Conservation (phyloP, 306 rosid genomes). For the Gleditsia sinensis region DNA sequence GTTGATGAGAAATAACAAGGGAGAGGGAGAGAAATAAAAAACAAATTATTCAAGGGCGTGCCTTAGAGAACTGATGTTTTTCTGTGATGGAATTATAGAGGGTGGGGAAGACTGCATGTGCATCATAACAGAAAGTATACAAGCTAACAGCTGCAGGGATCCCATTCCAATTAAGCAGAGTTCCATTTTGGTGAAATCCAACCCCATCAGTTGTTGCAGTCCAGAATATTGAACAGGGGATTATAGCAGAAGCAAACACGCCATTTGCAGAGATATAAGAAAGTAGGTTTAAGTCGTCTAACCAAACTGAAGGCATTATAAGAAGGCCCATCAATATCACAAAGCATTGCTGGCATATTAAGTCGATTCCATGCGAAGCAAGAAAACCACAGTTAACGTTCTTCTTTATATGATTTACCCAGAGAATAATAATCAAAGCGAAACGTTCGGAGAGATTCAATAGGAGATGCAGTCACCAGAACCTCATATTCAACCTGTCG, state of each 20-base stretch:
- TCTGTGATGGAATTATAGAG: slow-evolving; percentile 74
- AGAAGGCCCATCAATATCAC: slow-evolving; percentile 57
- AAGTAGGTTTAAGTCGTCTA: slow-evolving; percentile 67
- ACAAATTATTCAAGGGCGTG: slow-evolving; percentile 35
- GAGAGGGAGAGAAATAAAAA: neutral
- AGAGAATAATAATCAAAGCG: too few species aligned
- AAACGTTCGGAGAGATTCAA: too few species aligned
- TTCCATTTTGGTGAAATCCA: slow-evolving; percentile 58
- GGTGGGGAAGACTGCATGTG: slow-evolving; percentile 88
- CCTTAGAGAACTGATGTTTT: slow-evolving; percentile 79
- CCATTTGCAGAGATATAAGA: slow-evolving; percentile 88
- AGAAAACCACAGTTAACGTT: too few species aligned
- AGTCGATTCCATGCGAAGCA: too few species aligned
- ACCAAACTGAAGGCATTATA: slow-evolving; percentile 78
- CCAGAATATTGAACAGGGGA: slow-evolving; percentile 64
- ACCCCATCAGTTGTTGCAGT: slow-evolving; percentile 60
- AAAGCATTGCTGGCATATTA: slow-evolving; percentile 54
- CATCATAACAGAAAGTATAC: slow-evolving; percentile 81
- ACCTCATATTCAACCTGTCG: too few species aligned
- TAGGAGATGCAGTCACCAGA: too few species aligned
- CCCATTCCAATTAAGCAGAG: slow-evolving; percentile 57
- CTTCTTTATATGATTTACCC: too few species aligned
- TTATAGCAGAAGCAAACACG: slow-evolving; percentile 67
- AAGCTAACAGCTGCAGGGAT: slow-evolving; percentile 72
- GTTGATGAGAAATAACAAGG: neutral